Conservation (phyloP, 2,329 filamentous ascomycete genomes). For the Trichoderma koningii region DNA sequence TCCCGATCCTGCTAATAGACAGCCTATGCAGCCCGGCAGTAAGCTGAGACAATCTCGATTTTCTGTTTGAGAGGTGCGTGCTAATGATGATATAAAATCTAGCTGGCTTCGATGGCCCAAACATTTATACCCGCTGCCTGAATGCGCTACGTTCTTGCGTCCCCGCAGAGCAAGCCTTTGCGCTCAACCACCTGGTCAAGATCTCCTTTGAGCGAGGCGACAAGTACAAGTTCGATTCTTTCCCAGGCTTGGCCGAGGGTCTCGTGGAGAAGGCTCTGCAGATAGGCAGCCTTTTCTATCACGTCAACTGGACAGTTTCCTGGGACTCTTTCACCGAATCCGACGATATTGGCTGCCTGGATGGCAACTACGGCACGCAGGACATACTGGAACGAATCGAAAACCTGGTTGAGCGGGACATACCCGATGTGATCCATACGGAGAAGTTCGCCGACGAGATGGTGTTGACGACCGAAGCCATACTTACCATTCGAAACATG, state of each 20-base stretch:
- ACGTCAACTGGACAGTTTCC: conserved; percentile 77
- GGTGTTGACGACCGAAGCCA: conserved; percentile 79
- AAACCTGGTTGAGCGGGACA: conserved; percentile 59
- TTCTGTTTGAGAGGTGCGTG: neutral
- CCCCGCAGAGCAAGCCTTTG: conserved; percentile 84
- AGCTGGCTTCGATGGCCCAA: conserved; percentile 72
- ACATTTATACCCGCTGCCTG: conserved; percentile 88
- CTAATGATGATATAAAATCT: neutral
- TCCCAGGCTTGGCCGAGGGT: conserved; percentile 83
- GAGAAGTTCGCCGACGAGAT: conserved; percentile 70
- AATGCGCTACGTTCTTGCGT: conserved; percentile 80
- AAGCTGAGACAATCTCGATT: conserved; percentile 40
- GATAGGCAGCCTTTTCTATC: conserved; percentile 76
- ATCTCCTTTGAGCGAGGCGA: conserved; percentile 94
- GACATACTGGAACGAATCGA: conserved; percentile 67
- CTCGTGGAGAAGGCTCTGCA: conserved; percentile 83
- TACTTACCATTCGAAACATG: conserved; percentile 91
- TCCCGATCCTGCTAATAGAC: conserved; percentile 40
- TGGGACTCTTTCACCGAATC: conserved; percentile 62
- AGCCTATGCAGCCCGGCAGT: conserved; percentile 63
- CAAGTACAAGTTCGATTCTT: conserved; percentile 93
- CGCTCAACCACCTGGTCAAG: conserved; percentile 88
- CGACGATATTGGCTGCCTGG: conserved; percentile 50
- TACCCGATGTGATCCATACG: conserved; percentile 71
- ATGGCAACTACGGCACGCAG: conserved; percentile 53